phyloP scores from a whole-genome alignment of 2,329 filamentous ascomycete species.

The Pseudopithomyces maydicus region DNA sequence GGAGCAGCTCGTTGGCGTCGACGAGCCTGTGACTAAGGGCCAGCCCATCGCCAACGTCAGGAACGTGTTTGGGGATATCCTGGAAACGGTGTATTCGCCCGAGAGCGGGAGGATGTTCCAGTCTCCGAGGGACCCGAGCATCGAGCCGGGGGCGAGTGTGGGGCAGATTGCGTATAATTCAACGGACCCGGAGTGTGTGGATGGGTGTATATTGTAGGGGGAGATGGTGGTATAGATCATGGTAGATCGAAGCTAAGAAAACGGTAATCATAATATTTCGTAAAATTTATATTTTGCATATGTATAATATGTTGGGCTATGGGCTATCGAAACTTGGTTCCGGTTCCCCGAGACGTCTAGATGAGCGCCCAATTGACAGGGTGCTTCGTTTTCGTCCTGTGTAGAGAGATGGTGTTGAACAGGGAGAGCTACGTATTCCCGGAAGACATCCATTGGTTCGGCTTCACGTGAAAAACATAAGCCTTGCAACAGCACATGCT shows the following conservation, averaged over 20 bases:
- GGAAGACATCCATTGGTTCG: too few relatives aligned
- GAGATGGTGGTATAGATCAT: not conserved
- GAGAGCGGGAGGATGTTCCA: constrained; percentile 43
- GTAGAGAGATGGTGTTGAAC: too few relatives aligned
- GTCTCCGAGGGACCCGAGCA: constrained; percentile 40
- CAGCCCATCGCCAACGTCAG: constrained; percentile 43
- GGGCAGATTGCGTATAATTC: constrained; percentile 45
- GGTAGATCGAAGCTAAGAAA: not conserved
- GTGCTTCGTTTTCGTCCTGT: too few relatives aligned
- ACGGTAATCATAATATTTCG: too few relatives aligned
- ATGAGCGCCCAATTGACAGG: too few relatives aligned
- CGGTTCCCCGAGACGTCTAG: too few relatives aligned
- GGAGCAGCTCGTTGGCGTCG: constrained; percentile 33
- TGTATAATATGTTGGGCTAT: too few relatives aligned
- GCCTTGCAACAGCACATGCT: too few relatives aligned
- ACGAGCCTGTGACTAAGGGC: constrained; percentile 43
- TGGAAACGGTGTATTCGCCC: constrained; percentile 40
- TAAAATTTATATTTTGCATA: not conserved
- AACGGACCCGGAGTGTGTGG: constrained; percentile 35
- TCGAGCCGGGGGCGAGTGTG: constrained; percentile 41
- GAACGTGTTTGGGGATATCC: constrained; percentile 44
- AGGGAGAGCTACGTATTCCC: too few relatives aligned
- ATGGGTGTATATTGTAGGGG: constrained; percentile 31
- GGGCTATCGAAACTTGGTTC: too few relatives aligned
- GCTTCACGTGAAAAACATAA: too few relatives aligned